Evolutionary conservation across 176 grass and related monocot species (phyloP).

Genomic region (Juncus inflexus): DNA sequence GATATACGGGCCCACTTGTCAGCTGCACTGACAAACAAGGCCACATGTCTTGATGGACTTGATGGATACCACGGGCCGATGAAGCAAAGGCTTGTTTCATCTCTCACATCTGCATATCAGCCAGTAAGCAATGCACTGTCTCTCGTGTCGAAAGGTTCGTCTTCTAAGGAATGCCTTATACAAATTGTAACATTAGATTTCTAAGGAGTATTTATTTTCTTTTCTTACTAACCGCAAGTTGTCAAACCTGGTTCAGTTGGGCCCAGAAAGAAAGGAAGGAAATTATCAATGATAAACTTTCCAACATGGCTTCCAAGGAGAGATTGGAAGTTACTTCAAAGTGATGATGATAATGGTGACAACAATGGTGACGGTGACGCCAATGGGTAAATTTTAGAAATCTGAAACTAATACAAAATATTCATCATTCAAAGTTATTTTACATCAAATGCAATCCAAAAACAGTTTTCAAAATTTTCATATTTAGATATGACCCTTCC

Average conservation of each 20-base stretch:
- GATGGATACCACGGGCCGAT: slow-evolving; percentile 22
- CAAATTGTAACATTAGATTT: no score
- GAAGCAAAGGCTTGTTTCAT: slow-evolving; percentile 28
- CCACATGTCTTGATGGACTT: slow-evolving; percentile 59
- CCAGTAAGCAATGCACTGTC: slow-evolving; percentile 69
- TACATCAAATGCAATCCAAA: no score
- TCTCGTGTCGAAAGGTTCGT: slow-evolving; percentile 39
- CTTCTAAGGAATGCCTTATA: not conserved
- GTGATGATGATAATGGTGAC: not conserved
- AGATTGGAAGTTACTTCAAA: slow-evolving; percentile 15
- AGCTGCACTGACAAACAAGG: slow-evolving; percentile 62
- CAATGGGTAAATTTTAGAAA: not conserved
- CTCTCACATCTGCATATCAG: slow-evolving; percentile 50
- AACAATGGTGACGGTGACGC: not conserved
- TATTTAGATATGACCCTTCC: slow-evolving; percentile 14
- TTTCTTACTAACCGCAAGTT: not conserved
- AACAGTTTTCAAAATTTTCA: no score
- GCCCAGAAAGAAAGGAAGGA: slow-evolving; percentile 15
- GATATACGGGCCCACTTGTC: slow-evolving; percentile 46
- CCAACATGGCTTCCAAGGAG: slow-evolving; percentile 12
- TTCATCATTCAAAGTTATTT: no score
- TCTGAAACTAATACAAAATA: no score
- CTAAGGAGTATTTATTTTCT: no score
- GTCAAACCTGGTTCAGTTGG: not conserved
- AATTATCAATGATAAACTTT: not conserved